Evolutionary conservation across 495 filamentous ascomycete genomes (phyloP), one percentile per base, ranked within the genome.

Genomic region (Penicillium verhagenii): DNA sequence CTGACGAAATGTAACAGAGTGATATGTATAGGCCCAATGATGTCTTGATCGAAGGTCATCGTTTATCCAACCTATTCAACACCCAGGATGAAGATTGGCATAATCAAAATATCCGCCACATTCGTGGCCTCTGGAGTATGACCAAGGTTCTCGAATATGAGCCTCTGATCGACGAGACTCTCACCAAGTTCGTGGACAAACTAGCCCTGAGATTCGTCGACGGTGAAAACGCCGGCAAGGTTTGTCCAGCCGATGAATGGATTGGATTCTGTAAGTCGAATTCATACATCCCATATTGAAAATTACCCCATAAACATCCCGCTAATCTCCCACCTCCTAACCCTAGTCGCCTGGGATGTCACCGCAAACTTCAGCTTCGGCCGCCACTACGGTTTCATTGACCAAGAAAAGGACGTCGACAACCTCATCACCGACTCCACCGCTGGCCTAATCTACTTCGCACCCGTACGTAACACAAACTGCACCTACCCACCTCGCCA

Each of bases 21-120:
- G 65, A 59, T 43, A 68, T 64, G 62, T 71, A 58, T 50, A 50
- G 58, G 11, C 58, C 58, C 4, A 65, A 58, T 31, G 61, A 65
- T 44, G 56, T 59, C 9, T n/a, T 67, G 8, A 46, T 56, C 19
- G 52, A 67, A 45, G 64, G 58, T 4, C 57, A 61, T 28, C 57
- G 57, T n/a, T n/a, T 62, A 11, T 54, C 61, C 14, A 67, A 53
- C 11, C 48, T 78, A 6, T 79, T 79, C 60, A 74, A 67, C 35
- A 72, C 73, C 3, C 64, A 63, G 43, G 73, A 80, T 54, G 77
- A 82, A 51, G 58, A 62, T 6, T 49, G 70, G 50, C 78, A 79
- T 52, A 68, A 54, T 39, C 35, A 57, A n/a, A 60, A 63, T 6
- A 63, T 63, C 16, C 45, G 47, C 3, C 53, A 53, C 6, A 63